A percentile compares a stretch with the other conserved stretches of the same genome.
Conservation (phyloP, 2,329 filamentous ascomycete species). For the Ophiostoma sp. region DNA sequence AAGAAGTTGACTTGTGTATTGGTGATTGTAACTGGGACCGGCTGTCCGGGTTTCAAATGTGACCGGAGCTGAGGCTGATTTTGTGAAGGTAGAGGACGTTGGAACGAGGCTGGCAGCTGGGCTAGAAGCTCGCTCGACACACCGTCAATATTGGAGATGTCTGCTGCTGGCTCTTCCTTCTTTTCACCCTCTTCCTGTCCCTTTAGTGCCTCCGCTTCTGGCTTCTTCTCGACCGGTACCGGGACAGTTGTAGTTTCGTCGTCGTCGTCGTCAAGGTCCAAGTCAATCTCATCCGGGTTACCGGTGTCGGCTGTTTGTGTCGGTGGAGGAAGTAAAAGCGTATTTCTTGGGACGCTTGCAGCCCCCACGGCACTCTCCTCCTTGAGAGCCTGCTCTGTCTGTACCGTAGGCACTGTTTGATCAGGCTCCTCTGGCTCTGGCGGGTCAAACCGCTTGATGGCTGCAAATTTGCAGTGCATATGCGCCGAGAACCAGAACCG, state of each 20-base stretch:
- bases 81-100: slow-evolving; percentile 40
- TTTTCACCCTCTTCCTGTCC: slow-evolving; percentile 20
- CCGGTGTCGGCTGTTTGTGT: slow-evolving; percentile 21
- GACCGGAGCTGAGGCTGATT: slow-evolving; percentile 33
- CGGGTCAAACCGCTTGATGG: slow-evolving; percentile 57
- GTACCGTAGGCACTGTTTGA: slow-evolving; percentile 23
- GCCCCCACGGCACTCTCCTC: background rate
- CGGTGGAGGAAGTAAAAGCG: background rate
- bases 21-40: slow-evolving; percentile 68
- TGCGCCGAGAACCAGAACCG: slow-evolving; percentile 92
- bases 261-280: slow-evolving; percentile 62
- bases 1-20: slow-evolving; percentile 84
- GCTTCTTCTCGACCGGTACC: background rate
- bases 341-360: background rate
- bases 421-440: slow-evolving; percentile 34
- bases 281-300: slow-evolving; percentile 70
- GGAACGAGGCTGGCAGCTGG: slow-evolving; percentile 76
- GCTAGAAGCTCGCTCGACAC: slow-evolving; percentile 67
- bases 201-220: background rate
- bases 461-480: slow-evolving; percentile 84
- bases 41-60: slow-evolving; percentile 50
- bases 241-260: slow-evolving; percentile 18
- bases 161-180: slow-evolving; percentile 18
- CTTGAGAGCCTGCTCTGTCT: slow-evolving; percentile 24
- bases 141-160: slow-evolving; percentile 29